These are phyloP conservation scores for Alternaria consortialis DNA, from an alignment of 2,329 filamentous ascomycete genomes.

Conservation along the genomic window DNA sequence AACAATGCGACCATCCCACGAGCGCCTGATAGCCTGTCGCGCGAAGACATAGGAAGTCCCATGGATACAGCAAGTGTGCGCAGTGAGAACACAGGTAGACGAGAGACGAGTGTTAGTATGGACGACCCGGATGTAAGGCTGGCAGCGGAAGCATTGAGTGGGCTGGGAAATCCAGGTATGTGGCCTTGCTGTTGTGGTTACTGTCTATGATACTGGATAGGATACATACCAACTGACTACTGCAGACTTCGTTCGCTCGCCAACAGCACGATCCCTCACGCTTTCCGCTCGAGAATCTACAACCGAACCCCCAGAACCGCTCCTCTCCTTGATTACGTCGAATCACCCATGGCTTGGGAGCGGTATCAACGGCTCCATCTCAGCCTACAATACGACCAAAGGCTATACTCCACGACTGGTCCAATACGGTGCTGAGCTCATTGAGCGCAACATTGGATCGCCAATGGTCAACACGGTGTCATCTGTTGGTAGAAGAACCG, in stretches of 20 bases:
- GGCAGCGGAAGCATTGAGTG: constrained; percentile 61
- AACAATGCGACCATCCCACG: constrained; percentile 41
- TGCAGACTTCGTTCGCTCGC: constrained; percentile 56
- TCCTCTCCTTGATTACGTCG: constrained; percentile 85
- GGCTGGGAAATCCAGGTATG: constrained; percentile 59
- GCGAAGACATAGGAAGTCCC: constrained; percentile 53
- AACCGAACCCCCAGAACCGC: constrained; percentile 72
- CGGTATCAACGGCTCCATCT: constrained; percentile 84
- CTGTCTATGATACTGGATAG: neutral
- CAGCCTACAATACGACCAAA: constrained; percentile 86
- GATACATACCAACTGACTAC: constrained; percentile 22
- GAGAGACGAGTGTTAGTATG: constrained; percentile 57
- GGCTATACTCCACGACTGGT: constrained; percentile 88
- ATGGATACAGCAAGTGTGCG: constrained; percentile 56
- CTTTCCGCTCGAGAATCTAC: constrained; percentile 49
- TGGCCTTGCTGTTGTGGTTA: constrained; percentile 15
- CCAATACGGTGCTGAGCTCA: constrained; percentile 86
- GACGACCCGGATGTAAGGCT: constrained; percentile 60
- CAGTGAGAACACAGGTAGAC: constrained; percentile 41
- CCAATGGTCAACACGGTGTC: constrained; percentile 88
- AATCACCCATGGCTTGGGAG: constrained; percentile 86
- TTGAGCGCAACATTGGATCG: constrained; percentile 83
- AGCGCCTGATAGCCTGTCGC: constrained; percentile 42
- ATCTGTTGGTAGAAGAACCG: constrained; percentile 82
- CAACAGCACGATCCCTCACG: constrained; percentile 44